Conservation (phyloP, 2,329 filamentous ascomycete species). For the Trichoderma pleuroti region DNA sequence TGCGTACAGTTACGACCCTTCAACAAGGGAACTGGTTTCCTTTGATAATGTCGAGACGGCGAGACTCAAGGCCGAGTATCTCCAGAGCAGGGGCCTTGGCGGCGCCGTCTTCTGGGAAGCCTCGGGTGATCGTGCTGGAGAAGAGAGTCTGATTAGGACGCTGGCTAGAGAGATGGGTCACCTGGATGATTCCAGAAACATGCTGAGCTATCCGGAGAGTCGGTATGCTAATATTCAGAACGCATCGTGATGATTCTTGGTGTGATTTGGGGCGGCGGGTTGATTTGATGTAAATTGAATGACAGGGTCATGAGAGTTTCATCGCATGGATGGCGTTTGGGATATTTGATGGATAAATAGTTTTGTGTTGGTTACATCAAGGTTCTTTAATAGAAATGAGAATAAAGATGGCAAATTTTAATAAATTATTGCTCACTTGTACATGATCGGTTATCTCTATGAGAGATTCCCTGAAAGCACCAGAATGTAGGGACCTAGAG, state of each 20-base stretch:
- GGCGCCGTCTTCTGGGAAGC: conserved; percentile 86
- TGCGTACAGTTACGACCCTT: conserved; percentile 67
- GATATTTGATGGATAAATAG: not conserved
- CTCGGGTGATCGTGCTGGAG: conserved; percentile 57
- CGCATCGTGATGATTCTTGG: conserved; percentile 25
- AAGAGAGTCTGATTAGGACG: conserved; percentile 56
- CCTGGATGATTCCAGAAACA: conserved; percentile 50
- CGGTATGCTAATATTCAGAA: conserved; percentile 56
- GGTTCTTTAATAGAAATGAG: no score
- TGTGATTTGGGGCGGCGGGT: not conserved
- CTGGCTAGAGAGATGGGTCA: conserved; percentile 44
- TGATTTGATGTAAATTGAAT: not conserved
- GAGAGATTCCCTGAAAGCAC: no score
- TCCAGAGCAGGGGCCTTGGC: conserved; percentile 59
- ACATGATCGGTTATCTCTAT: no score
- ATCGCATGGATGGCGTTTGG: not conserved
- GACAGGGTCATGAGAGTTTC: not conserved
- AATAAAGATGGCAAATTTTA: no score
- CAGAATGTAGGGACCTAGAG: no score
- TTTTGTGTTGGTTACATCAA: not conserved
- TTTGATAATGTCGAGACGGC: conserved; percentile 64
- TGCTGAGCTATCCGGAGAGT: conserved; percentile 54
- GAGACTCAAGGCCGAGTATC: conserved; percentile 59
- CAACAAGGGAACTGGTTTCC: conserved; percentile 59
- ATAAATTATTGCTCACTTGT: no score